A percentile compares a stretch with the other conserved stretches of the same genome.
These are phyloP conservation scores for Yamadazyma epiphylla DNA, from an alignment of 1,139 yeast species.

Conservation along the genomic window DNA sequence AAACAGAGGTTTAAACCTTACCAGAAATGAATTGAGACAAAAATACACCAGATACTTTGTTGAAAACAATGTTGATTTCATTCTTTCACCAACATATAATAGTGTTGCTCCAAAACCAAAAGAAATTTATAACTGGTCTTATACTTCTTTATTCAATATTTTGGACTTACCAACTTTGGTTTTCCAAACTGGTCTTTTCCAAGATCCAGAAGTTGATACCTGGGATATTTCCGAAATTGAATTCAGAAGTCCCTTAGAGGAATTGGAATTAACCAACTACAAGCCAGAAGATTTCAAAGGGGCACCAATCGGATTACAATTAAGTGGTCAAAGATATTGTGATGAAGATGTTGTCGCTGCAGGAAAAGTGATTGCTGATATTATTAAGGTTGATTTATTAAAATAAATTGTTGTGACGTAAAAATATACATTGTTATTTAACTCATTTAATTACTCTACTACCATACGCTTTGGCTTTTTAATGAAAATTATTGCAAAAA, in stretches of 20 bases:
- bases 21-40: conserved; percentile 50
- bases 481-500: conserved; percentile 2
- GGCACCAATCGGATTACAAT: conserved; percentile 34
- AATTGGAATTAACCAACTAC: conserved; percentile 27
- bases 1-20: conserved; percentile 40
- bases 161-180: conserved; percentile 57
- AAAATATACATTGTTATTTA: too few species aligned
- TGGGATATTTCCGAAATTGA: conserved; percentile 27
- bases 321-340: conserved; percentile 29
- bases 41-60: conserved; percentile 49
- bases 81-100: conserved; percentile 61
- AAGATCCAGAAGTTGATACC: conserved; percentile 42
- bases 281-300: conserved; percentile 24
- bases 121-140: conserved; percentile 67
- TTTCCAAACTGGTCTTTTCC: conserved; percentile 56
- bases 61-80: conserved; percentile 56
- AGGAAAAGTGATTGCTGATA: conserved; percentile 25
- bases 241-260: conserved; percentile 38
- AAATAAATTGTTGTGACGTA: too few species aligned
- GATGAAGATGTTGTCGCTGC: conserved; percentile 38
- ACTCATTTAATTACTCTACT: too few species aligned
- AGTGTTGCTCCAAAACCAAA: conserved; percentile 68
- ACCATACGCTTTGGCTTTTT: background rate
- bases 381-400: conserved; percentile 17
- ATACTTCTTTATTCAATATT: conserved; percentile 61